Conservation (phyloP, 2,329 filamentous ascomycete genomes). For the Annulohypoxylon truncatum region DNA sequence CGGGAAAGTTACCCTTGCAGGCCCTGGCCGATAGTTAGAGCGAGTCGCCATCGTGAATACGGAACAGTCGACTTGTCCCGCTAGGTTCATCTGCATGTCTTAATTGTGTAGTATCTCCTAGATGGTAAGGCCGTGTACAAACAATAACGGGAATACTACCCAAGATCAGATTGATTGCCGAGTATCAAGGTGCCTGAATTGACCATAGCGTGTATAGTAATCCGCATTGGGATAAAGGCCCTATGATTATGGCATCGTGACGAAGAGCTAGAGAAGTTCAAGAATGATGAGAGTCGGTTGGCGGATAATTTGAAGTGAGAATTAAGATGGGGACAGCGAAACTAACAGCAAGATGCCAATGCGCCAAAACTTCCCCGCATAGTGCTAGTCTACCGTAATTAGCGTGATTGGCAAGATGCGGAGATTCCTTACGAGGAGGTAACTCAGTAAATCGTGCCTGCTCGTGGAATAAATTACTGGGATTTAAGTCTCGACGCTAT, state of each 20-base stretch:
- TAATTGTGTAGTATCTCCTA: background rate
- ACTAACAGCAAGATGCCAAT: background rate
- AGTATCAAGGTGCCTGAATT: slow-evolving; percentile 31
- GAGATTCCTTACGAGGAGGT: slow-evolving; percentile 13
- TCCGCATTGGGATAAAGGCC: slow-evolving; percentile 25
- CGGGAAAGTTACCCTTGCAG: slow-evolving; percentile 12
- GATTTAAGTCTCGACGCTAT: slow-evolving; percentile 13
- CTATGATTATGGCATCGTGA: background rate
- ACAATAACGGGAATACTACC: slow-evolving; percentile 30
- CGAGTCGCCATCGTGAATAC: slow-evolving; percentile 25
- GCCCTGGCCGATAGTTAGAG: slow-evolving; percentile 2
- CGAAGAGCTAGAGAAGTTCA: slow-evolving; percentile 1
- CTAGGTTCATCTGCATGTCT: slow-evolving; percentile 7
- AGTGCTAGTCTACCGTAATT: slow-evolving; percentile 15
- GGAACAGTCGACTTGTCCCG: slow-evolving; percentile 23
- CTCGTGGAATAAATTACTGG: slow-evolving; percentile 22
- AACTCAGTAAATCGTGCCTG: background rate
- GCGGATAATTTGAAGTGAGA: slow-evolving; percentile 33
- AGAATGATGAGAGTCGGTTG: slow-evolving; percentile 25
- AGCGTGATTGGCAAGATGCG: slow-evolving; percentile 10
- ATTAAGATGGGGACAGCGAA: background rate
- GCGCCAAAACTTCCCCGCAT: slow-evolving; percentile 18
- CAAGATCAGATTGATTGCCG: slow-evolving; percentile 33
- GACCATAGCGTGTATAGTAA: slow-evolving; percentile 13
- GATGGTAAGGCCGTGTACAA: slow-evolving; percentile 5